Percentiles rank a stretch among this genome's conserved stretches.
phyloP scores from a whole-genome alignment of 2,329 filamentous ascomycete genomes.

The Xylariaceae sp. region DNA sequence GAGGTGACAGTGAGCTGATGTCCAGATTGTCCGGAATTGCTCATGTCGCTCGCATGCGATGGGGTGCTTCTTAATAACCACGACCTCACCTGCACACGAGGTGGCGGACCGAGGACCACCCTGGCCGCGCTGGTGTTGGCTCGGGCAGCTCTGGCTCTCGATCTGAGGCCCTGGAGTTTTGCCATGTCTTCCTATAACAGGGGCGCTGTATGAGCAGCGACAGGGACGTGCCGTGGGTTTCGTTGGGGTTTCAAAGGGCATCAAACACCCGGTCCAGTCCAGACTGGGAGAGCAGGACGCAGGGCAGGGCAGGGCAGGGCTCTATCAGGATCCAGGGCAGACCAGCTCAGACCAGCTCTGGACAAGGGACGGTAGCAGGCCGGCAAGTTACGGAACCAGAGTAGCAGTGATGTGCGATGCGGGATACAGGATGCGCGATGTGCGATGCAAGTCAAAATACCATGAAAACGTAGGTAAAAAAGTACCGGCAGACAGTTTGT shows the following conservation, averaged over 20 bases:
- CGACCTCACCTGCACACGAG: slow-evolving; percentile 10
- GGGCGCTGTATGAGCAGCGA: slow-evolving; percentile 4
- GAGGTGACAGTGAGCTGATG: slow-evolving; percentile 6
- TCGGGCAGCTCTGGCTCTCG: too few species aligned
- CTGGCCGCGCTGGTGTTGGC: slow-evolving; percentile 9
- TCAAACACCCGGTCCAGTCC: slow-evolving; percentile 16
- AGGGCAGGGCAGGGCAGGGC: too few species aligned
- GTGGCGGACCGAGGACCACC: slow-evolving; percentile 18
- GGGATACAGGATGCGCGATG: too few species aligned
- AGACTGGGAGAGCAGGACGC: slow-evolving; percentile 12
- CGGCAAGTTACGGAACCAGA: slow-evolving; percentile 20
- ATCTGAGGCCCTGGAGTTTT: slow-evolving; percentile 13
- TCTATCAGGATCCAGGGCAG: too few species aligned
- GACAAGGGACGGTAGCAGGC: slow-evolving; percentile 2
- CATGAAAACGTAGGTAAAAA: too few species aligned
- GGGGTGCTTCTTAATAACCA: slow-evolving; percentile 23
- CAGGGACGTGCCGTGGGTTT: slow-evolving; percentile 17
- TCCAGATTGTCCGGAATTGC: slow-evolving; percentile 13
- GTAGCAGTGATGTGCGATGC: slow-evolving; percentile 3
- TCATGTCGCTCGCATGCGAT: slow-evolving; percentile 14
- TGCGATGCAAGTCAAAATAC: too few species aligned
- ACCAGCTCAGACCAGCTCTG: slow-evolving; percentile 1
- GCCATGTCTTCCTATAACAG: slow-evolving; percentile 14
- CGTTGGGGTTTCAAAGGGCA: slow-evolving; percentile 25
- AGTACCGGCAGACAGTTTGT: too few species aligned